phyloP scores from a whole-genome alignment of 148 eudicot genomes.

The Tetragonia tetragonoides region DNA sequence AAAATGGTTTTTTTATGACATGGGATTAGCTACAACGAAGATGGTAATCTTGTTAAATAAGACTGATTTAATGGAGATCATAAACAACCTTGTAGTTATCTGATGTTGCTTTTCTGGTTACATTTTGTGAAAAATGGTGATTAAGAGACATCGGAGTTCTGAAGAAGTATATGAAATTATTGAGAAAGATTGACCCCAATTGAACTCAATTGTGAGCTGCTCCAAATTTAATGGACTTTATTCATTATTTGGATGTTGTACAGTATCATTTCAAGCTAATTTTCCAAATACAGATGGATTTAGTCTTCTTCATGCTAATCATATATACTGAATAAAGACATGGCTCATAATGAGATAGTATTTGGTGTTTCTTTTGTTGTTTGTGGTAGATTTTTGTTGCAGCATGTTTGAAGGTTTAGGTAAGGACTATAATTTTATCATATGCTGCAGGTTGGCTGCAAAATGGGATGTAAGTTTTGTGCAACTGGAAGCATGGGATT shows the following conservation, averaged over 20 bases:
- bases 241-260: background rate
- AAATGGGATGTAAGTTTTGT: slow-evolving; percentile 96
- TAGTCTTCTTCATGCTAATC: background rate
- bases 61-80: background rate
- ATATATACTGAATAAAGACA: background rate
- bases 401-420: background rate
- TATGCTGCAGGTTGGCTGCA: slow-evolving; percentile 81
- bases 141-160: background rate
- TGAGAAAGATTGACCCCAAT: background rate
- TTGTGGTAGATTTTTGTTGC: background rate
- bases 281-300: background rate
- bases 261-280: background rate
- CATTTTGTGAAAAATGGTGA: background rate
- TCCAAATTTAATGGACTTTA: background rate
- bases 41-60: background rate
- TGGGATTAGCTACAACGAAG: background rate
- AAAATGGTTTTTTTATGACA: background rate
- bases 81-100: background rate
- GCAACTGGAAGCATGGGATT: slow-evolving; percentile 99
- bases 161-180: background rate
- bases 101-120: too few species aligned
- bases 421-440: slow-evolving; percentile 5
- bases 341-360: background rate
- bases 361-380: background rate
- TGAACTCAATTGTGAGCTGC: background rate